Base-by-base conservation (phyloP, 352 stramenopile genomes). In the Pythium graminicola region DNA sequence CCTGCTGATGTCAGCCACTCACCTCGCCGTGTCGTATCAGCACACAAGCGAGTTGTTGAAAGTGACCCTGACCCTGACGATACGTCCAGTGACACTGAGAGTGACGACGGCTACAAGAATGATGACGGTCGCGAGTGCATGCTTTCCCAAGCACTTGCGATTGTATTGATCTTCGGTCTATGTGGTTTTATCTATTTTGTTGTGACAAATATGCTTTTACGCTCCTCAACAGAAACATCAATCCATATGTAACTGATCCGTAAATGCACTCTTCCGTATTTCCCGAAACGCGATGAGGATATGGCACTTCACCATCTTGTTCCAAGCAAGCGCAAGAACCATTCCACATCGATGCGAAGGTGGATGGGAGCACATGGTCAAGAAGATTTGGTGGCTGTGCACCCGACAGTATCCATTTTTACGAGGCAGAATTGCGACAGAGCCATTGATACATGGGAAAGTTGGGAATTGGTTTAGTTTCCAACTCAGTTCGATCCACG, bases 101-200 rank as follows among this genome's bases (percentile, higher is more conserved):
- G 32, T 9, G 47, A 65, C 3, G 33, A 61, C 8, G 43, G 49
- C 1, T 32, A 43, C 20, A 45, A 59, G 1, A 54, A 61, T 26
- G 56, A 70, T 35, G 22, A 31, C 9, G 63, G 52, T 4, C 57
- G 61, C 16, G 72, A 80, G 55, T 83, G 70, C 47, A 52, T 73
- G 32, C 52, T 76, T 42, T 84, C 70, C 33, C 77, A 73, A 46
- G 63, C 72, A n/a, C 58, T 80, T 26, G 70, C 70, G 4, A 28
- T 61, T 20, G 50, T 42, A 22, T 50, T 80, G 48, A 74, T 65
- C 35, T 28, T 77, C 27, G 29, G 59, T 13, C 42, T 84, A 3
- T 67, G 62, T 24, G 54, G 48, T 29, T 83, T 83, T 59, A 74
- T 80, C 63, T 78, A 83, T 52, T 66, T 69, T 33, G 66, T 68